Evolutionary conservation across 805 yeast species (phyloP).

Genomic region (Suhomyces xylopsoci): DNA sequence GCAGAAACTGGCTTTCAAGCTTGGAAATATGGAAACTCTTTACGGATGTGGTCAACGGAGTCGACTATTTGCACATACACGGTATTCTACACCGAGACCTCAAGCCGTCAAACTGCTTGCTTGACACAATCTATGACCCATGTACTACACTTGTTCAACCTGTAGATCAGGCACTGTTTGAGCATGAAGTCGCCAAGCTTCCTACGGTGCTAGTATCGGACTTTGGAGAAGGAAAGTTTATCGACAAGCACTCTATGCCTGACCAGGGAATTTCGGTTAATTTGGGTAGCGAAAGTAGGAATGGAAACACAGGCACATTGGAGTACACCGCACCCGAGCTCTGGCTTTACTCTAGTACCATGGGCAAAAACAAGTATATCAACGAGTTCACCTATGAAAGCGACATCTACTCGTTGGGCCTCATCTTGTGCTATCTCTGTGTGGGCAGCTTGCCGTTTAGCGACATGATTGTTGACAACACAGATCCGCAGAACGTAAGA

Average conservation of each 20-base stretch:
- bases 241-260: constrained; percentile 44
- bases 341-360: constrained; percentile 31
- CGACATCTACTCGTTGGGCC: constrained; percentile 80
- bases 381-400: constrained; percentile 65
- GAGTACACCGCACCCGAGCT: constrained; percentile 89
- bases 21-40: constrained; percentile 68
- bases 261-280: neutral
- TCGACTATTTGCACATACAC: constrained; percentile 64
- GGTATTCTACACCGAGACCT: constrained; percentile 86
- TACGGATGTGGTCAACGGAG: constrained; percentile 66
- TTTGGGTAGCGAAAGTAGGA: constrained; percentile 46
- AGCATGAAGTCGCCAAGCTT: constrained; percentile 23
- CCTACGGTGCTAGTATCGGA: constrained; percentile 83
- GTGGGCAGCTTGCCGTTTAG: constrained; percentile 65
- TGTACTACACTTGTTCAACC: neutral
- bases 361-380: constrained; percentile 35
- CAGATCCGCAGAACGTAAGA: constrained; percentile 30
- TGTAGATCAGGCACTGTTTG: constrained; percentile 8
- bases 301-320: constrained; percentile 85
- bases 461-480: constrained; percentile 12
- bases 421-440: constrained; percentile 74
- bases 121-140: constrained; percentile 36
- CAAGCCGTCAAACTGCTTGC: constrained; percentile 83
- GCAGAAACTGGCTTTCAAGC: constrained; percentile 40
- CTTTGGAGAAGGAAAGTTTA: constrained; percentile 83